A percentile compares a stretch with the other conserved stretches of the same genome.
Evolutionary conservation across 2,329 filamentous ascomycete genomes (phyloP).

Genomic region (Colletotrichum viniferum): DNA sequence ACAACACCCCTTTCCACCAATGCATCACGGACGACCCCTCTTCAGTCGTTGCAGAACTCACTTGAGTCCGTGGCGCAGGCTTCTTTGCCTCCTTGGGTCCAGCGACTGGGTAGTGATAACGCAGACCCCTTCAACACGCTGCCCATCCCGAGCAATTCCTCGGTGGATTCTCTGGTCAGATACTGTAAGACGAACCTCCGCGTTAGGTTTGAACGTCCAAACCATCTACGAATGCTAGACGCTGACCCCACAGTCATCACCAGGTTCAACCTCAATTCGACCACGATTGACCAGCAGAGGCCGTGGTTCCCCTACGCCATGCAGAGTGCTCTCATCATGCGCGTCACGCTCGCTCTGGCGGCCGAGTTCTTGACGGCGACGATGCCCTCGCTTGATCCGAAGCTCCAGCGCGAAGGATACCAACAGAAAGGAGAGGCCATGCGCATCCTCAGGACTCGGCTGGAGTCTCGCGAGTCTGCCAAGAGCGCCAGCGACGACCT

Average conservation of each 20-base stretch:
- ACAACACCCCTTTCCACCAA: background rate
- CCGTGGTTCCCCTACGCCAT: constrained; percentile 24
- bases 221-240: background rate
- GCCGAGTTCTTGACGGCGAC: constrained; percentile 17
- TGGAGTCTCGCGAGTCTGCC: background rate
- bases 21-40: background rate
- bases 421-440: constrained; percentile 21
- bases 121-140: constrained; percentile 23
- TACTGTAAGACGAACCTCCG: constrained; percentile 12
- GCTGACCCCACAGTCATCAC: constrained; percentile 18
- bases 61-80: background rate
- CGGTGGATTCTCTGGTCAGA: constrained; percentile 14
- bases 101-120: background rate
- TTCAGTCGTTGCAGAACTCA: background rate
- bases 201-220: background rate
- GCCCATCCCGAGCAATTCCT: constrained; percentile 13
- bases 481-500: background rate
- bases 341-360: constrained; percentile 17
- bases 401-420: constrained; percentile 17
- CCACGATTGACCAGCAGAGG: constrained; percentile 12
- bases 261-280: constrained; percentile 21
- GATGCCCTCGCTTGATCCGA: constrained; percentile 10
- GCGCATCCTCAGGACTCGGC: constrained; percentile 9
- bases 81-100: constrained; percentile 1
- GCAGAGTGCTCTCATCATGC: constrained; percentile 22